phyloP scores from a whole-genome alignment of 2,329 filamentous ascomycete genomes.

The Colletotrichum costaricense region DNA sequence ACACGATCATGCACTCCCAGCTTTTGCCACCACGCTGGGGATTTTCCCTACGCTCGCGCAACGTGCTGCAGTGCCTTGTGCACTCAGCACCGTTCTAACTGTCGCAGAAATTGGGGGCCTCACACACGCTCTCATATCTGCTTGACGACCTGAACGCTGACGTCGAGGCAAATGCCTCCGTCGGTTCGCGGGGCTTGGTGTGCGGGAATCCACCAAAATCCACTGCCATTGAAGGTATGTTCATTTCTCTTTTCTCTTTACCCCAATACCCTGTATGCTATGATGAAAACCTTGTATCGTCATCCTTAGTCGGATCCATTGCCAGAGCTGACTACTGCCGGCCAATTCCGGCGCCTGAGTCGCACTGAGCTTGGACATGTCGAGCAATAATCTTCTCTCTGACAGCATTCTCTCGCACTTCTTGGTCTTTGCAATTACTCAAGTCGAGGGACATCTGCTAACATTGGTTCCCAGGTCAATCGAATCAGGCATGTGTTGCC shows the following conservation, averaged over 20 bases:
- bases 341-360: slow-evolving; percentile 37
- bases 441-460: not conserved
- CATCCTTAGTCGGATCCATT: slow-evolving; percentile 90
- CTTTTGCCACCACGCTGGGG: not conserved
- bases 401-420: slow-evolving; percentile 42
- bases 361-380: slow-evolving; percentile 52
- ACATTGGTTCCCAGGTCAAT: not conserved
- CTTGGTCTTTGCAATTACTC: not conserved
- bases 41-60: not conserved
- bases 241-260: slow-evolving; percentile 2
- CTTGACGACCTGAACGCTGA: not conserved
- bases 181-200: slow-evolving; percentile 29
- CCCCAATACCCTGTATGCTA: slow-evolving; percentile 45
- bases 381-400: slow-evolving; percentile 69
- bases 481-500: not conserved
- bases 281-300: slow-evolving; percentile 95
- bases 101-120: slow-evolving; percentile 37
- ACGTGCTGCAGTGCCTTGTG: slow-evolving; percentile 47
- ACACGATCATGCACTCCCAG: not conserved
- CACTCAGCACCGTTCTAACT: slow-evolving; percentile 58
- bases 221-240: not conserved
- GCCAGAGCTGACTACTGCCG: slow-evolving; percentile 39
- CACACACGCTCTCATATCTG: not conserved
- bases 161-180: slow-evolving; percentile 15
- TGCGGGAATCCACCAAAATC: slow-evolving; percentile 10